Evolutionary conservation across 139 green algal species (phyloP).

Genomic region (Diplosphaera chodatii): DNA sequence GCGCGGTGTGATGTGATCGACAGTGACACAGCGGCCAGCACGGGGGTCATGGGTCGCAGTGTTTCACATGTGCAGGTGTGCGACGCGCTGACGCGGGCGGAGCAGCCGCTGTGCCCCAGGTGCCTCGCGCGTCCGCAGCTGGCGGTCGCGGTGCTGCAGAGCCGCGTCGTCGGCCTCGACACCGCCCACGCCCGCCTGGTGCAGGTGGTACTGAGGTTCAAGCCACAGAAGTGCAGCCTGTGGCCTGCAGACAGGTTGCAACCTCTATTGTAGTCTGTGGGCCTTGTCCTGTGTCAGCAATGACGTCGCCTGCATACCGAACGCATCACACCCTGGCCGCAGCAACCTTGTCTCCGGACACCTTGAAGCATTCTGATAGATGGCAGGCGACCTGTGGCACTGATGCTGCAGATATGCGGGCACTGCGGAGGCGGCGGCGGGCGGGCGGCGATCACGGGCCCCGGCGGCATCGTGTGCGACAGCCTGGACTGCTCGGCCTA

Average conservation of each 20-base stretch:
- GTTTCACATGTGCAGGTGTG: constrained; percentile 73
- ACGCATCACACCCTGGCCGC: too few relatives aligned
- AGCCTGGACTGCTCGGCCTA: constrained; percentile 87
- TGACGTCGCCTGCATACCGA: too few relatives aligned
- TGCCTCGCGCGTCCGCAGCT: constrained; percentile 50
- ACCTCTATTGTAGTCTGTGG: too few relatives aligned
- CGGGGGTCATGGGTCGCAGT: too few relatives aligned
- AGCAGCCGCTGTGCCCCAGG: constrained; percentile 55
- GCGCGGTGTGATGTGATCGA: too few relatives aligned
- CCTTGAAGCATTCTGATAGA: too few relatives aligned
- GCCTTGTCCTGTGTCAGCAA: too few relatives aligned
- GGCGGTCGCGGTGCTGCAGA: constrained; percentile 38
- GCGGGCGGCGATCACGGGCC: not conserved
- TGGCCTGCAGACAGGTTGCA: too few relatives aligned
- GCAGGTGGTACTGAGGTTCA: too few relatives aligned
- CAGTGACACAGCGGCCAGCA: too few relatives aligned
- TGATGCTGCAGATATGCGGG: constrained; percentile 34
- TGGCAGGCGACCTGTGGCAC: constrained; percentile 25
- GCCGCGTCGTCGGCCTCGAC: constrained; percentile 45
- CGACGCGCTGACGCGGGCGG: constrained; percentile 67
- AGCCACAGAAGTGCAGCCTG: too few relatives aligned
- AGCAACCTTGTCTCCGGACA: too few relatives aligned
- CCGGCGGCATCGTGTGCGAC: constrained; percentile 69
- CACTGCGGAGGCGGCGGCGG: constrained; percentile 70
- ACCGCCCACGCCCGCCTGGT: constrained; percentile 56